These are phyloP conservation scores for Sugiyamaella xylanicola DNA, from an alignment of 1,139 yeast genomes.

Conservation along the genomic window DNA sequence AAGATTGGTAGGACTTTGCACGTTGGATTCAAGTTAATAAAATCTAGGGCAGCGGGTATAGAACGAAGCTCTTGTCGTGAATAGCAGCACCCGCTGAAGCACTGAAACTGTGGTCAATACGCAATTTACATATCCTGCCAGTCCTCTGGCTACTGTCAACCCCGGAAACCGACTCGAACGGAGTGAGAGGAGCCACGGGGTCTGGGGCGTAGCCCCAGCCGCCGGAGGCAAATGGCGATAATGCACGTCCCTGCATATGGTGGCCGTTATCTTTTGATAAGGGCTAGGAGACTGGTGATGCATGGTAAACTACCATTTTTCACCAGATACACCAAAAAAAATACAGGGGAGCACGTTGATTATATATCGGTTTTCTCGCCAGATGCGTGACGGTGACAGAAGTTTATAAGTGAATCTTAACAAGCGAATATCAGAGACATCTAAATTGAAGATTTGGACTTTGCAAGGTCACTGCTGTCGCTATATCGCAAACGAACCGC, in stretches of 20 bases:
- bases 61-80: no score
- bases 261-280: slow-evolving; percentile 5
- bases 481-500: background rate
- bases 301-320: slow-evolving; percentile 21
- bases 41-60: no score
- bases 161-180: background rate
- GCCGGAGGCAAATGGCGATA: background rate
- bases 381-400: background rate
- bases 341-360: background rate
- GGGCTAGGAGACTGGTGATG: slow-evolving; percentile 9
- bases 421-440: background rate
- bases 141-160: background rate
- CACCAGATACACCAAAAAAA: background rate
- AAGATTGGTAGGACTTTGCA: no score
- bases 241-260: no score
- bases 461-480: background rate
- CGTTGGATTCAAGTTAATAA: no score
- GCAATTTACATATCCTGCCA: background rate
- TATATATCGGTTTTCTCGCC: slow-evolving; percentile 6
- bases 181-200: background rate
- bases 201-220: background rate
- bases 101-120: no score
- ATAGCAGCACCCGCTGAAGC: no score
- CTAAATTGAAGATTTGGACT: background rate
- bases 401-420: background rate